Evolutionary conservation across 2,329 filamentous ascomycete genomes (phyloP), one percentile per base, ranked within the genome.

Genomic region (Trichoderma koningii): DNA sequence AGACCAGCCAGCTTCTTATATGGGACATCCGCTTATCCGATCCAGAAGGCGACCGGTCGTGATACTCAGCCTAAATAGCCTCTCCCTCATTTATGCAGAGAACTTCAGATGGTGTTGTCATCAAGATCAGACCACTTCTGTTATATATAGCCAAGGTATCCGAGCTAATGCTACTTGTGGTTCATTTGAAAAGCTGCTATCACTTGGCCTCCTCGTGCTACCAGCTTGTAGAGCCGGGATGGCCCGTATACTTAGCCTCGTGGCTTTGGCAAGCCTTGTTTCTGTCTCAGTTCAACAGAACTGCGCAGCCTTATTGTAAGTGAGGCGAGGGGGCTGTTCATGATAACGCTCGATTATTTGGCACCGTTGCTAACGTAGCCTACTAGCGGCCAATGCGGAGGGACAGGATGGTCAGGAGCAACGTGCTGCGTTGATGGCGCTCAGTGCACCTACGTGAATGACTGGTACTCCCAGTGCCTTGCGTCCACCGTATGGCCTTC

Each of bases 61-160:
- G 28, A 62, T 45, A 53, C 59, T 62, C 59, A 62, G 59, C 59
- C 59, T 62, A 53, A 62, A 62, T 62, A 17, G 15, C 26, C n/a
- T 15, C 48, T 21, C n/a, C 48, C 48, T 53, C 48, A 34, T 45
- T 15, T 19, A 26, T 28, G 23, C 14, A 52, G 19, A 51, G 15
- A 42, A 42, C 5, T 21, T 45, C 26, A 12, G 23, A 14, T 28
- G 19, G n/a, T 53, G 2, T 5, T 14, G 34, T 38, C 3, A 12
- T 3, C 17, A 41, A 21, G 15, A 19, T 55, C 30, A 41, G 21
- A 23, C 12, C 7, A 14, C 19, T 42, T 5, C 21, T 21, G 21
- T 45, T 45, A 45, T 62, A 62, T 61, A 62, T 10, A 62, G 59
- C n/a, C n/a, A 45, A 50, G 48, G 34, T 14, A 5, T 5, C 3